Base-by-base conservation (phyloP, 176 grass and related monocot genomes). In the Melocanna baccifera region DNA sequence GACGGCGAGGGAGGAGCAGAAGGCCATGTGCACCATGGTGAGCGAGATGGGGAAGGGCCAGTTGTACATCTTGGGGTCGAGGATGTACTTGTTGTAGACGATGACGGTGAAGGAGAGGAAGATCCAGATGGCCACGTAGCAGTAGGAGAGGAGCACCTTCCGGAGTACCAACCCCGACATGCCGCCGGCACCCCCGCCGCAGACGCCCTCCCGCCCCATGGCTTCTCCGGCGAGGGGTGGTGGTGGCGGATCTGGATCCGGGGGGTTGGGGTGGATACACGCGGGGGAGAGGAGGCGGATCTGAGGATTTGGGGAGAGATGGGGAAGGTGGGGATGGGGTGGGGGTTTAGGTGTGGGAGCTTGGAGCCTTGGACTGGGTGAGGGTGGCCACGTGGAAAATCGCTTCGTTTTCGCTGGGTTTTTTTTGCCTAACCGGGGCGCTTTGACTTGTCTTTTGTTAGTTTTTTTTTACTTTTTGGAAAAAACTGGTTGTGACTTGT, bases 71-170 rank as follows among this genome's bases (percentile, higher is more conserved):
- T 94, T 97, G 40, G 95, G 92, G 81, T 97, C 95, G 37, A 97
- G 87, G 86, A 97, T 97, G 86, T 91, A 97, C 91, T 97, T 97
- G 92, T 97, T 97, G 95, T 94, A 97, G 75, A 97, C 89, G 76
- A 97, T 97, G 68, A 97, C 95, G 15, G 95, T 51, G 92, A 97
- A 97, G 85, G 91, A 94, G 59, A 97, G 89, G 90, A 91, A 88
- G 95, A 97, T 97, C 95, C 95, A 97, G 13, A 97, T 83, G 3
- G 40, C 90, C 1, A 97, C 91, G 36, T 97, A 97, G 73, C 74
- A 76, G 86, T 97, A 97, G 9, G 95, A 94, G 55, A 97, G 81
- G 13, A 97, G 86, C 57, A 97, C 92, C 80, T 92, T 94, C 6
- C 84, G 88, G 37, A 94, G 62, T 70, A 94, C 85, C 42, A 85